Conservation (phyloP, 1,284 basidiomycete genomes). For the Ustilago loliicola region DNA sequence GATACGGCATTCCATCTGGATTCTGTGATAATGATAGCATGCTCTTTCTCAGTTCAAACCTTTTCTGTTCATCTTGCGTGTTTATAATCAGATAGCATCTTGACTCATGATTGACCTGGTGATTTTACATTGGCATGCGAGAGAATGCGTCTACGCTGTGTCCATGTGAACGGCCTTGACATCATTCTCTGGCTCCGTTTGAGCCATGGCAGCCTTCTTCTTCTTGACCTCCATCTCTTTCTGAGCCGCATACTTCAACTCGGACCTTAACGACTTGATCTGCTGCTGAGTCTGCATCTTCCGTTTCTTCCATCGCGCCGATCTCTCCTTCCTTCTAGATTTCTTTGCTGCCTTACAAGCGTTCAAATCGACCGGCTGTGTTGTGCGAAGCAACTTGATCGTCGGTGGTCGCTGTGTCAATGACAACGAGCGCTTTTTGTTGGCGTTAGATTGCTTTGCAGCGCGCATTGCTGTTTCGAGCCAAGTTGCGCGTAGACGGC, state of each 20-base stretch:
- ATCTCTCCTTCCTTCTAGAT: conserved; percentile 25
- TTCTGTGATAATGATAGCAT: conserved; percentile 16
- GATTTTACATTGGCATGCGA: background rate
- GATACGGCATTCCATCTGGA: background rate
- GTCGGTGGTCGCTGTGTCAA: conserved; percentile 25
- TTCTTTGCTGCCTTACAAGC: conserved; percentile 36
- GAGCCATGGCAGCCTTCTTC: background rate
- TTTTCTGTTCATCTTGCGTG: no score
- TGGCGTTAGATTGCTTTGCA: conserved; percentile 3
- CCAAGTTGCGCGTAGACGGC: conserved; percentile 31
- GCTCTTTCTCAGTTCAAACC: conserved; percentile 10
- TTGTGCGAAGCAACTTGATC: conserved; percentile 41
- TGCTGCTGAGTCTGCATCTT: conserved; percentile 25
- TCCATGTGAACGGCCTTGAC: background rate
- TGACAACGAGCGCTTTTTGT: background rate
- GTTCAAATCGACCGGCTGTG: conserved; percentile 44
- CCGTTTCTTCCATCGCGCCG: conserved; percentile 32
- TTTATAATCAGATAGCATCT: background rate
- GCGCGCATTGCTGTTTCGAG: conserved; percentile 36
- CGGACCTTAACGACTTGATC: conserved; percentile 9
- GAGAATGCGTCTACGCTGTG: background rate
- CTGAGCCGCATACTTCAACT: conserved; percentile 11
- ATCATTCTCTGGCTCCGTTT: background rate
- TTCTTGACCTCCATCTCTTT: conserved; percentile 9
- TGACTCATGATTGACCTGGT: background rate